Conservation (phyloP, 106 monocot genomes). For the Agapanthus africanus region DNA sequence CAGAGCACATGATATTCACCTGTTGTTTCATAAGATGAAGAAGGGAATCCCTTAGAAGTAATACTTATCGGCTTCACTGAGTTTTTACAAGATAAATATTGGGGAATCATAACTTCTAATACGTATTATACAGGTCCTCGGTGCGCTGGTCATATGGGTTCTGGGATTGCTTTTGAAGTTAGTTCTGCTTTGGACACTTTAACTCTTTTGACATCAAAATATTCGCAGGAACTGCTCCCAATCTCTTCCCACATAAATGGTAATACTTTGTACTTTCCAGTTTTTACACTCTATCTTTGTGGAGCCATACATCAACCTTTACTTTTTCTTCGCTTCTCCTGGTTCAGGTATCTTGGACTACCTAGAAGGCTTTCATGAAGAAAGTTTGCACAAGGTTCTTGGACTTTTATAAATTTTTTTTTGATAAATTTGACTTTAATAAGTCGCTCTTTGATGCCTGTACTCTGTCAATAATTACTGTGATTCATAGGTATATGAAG, state of each 20-base stretch:
- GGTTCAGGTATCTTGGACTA: conserved; percentile 82
- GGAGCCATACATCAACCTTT: neutral
- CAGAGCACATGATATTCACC: neutral
- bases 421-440: too few species aligned
- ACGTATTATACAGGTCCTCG: conserved; percentile 46
- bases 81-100: neutral
- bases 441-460: neutral
- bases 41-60: neutral
- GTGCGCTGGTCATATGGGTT: conserved; percentile 90
- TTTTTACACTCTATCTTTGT: neutral
- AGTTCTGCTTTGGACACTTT: conserved; percentile 73
- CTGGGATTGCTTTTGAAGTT: conserved; percentile 70
- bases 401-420: conserved; percentile 13
- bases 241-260: conserved; percentile 83
- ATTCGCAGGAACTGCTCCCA: conserved; percentile 62
- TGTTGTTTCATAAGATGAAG: neutral
- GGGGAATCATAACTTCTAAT: neutral
- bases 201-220: conserved; percentile 50
- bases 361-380: conserved; percentile 68
- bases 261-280: conserved; percentile 15
- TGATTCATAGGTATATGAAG: conserved; percentile 70
- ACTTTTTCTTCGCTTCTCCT: conserved; percentile 9
- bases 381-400: conserved; percentile 80
- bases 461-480: neutral
- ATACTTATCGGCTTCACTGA: neutral